Evolutionary conservation across 208 protist species (phyloP).

Genomic region (Tetramitus jugosus): DNA sequence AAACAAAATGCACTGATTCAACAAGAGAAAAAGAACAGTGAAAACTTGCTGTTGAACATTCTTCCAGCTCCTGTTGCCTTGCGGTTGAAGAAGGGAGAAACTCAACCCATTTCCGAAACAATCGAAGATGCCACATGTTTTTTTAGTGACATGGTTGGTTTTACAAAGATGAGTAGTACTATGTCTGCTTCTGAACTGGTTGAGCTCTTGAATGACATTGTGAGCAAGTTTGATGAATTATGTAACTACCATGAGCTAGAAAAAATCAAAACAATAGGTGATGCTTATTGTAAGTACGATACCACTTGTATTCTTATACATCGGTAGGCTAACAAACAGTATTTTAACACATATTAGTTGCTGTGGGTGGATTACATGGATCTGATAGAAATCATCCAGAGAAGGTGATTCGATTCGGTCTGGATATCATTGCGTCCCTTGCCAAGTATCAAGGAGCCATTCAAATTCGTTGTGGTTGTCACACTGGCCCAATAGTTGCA

Average conservation of each 20-base stretch:
- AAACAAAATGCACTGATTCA: neutral
- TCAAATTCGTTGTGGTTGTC: slow-evolving; percentile 32
- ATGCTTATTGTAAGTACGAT: slow-evolving; percentile 21
- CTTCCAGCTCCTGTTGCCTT: slow-evolving; percentile 17
- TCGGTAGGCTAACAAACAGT: too few relatives aligned
- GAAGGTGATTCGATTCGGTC: neutral
- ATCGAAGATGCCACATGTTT: slow-evolving; percentile 3
- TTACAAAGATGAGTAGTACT: neutral
- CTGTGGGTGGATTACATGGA: neutral
- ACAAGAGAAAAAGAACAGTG: slow-evolving; percentile 18
- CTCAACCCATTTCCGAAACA: slow-evolving; percentile 21
- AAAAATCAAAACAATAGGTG: slow-evolving; percentile 31
- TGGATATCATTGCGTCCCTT: neutral
- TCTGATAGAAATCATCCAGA: neutral
- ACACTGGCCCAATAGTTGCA: slow-evolving; percentile 37
- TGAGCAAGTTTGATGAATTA: neutral
- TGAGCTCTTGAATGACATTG: slow-evolving; percentile 7
- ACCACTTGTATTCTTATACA: neutral
- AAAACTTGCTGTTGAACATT: slow-evolving; percentile 28
- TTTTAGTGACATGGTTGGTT: slow-evolving; percentile 26
- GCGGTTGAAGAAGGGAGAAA: slow-evolving; percentile 14
- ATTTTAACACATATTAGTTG: too few relatives aligned
- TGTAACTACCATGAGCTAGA: neutral
- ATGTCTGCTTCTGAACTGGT: slow-evolving; percentile 23
- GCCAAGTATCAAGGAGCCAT: neutral